These are phyloP conservation scores for Penicillium sclerotigenum DNA, from an alignment of 2,329 filamentous ascomycete species.

Conservation along the genomic window DNA sequence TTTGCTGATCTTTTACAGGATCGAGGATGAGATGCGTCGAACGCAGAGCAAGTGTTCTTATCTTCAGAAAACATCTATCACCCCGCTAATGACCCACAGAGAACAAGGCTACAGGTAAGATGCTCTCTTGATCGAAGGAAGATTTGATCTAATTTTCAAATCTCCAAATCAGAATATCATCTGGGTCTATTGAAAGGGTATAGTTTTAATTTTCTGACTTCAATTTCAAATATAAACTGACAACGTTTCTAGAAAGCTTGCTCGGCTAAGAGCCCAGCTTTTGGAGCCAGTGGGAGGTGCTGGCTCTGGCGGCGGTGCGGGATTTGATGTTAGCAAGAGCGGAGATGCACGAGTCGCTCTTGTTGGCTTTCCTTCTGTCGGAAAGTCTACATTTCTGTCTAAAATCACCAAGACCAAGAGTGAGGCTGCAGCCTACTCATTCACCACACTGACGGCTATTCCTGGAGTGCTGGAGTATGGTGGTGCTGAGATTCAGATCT, in stretches of 20 bases:
- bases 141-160: constrained; percentile 15
- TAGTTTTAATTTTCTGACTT: background rate
- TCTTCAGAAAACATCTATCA: constrained; percentile 14
- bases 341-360: constrained; percentile 95
- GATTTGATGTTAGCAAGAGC: constrained; percentile 90
- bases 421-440: constrained; percentile 92
- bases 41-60: constrained; percentile 75
- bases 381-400: constrained; percentile 97
- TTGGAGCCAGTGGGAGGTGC: constrained; percentile 82
- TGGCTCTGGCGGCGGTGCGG: constrained; percentile 72
- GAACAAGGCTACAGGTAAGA: constrained; percentile 96
- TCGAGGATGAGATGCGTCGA: constrained; percentile 98
- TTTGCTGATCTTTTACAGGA: constrained; percentile 56
- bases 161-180: constrained; percentile 74
- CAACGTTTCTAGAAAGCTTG: constrained; percentile 72
- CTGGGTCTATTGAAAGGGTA: constrained; percentile 95
- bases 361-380: constrained; percentile 97
- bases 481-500: constrained; percentile 94
- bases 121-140: background rate
- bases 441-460: constrained; percentile 96
- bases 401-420: constrained; percentile 98
- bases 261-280: constrained; percentile 87
- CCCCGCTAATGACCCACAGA: constrained; percentile 55
- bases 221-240: constrained; percentile 19
- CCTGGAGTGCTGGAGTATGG: constrained; percentile 97